Evolutionary conservation across 1,284 basidiomycete species (phyloP).

Genomic region (Irpex lacteus): DNA sequence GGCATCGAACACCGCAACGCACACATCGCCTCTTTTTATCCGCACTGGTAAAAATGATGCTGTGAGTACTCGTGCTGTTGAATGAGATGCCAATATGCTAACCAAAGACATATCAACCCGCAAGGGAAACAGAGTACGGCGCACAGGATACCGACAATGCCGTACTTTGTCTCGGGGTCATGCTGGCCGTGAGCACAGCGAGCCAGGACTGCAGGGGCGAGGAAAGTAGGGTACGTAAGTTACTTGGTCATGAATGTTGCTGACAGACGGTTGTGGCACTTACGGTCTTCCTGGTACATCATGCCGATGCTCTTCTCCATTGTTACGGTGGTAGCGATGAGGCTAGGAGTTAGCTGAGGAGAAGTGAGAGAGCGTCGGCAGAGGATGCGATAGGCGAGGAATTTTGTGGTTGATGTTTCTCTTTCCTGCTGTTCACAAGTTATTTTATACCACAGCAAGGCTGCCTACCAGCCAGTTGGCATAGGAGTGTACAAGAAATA

Average conservation of each 20-base stretch:
- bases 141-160: slow-evolving; percentile 20
- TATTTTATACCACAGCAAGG: too few species aligned
- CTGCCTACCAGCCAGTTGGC: not conserved
- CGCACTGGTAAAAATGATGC: not conserved
- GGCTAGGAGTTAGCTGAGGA: not conserved
- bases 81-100: slow-evolving; percentile 1
- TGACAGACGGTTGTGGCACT: not conserved
- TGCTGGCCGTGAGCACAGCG: slow-evolving; percentile 16
- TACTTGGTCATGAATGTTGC: not conserved
- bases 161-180: slow-evolving; percentile 17
- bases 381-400: not conserved
- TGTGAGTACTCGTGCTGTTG: not conserved
- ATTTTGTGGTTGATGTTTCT: too few species aligned
- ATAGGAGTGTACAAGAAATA: not conserved
- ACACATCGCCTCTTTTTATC: slow-evolving; percentile 15
- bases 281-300: slow-evolving; percentile 8
- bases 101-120: slow-evolving; percentile 22
- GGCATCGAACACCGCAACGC: slow-evolving; percentile 12
- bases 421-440: too few species aligned
- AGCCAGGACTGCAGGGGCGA: slow-evolving; percentile 8
- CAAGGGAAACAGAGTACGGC: slow-evolving; percentile 23
- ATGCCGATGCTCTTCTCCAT: slow-evolving; percentile 2
- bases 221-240: not conserved
- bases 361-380: not conserved
- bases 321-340: not conserved